Percentiles rank a stretch among this genome's conserved stretches.
phyloP scores from a whole-genome alignment of 164 flowering plant genomes.

The Platanus orientalis region DNA sequence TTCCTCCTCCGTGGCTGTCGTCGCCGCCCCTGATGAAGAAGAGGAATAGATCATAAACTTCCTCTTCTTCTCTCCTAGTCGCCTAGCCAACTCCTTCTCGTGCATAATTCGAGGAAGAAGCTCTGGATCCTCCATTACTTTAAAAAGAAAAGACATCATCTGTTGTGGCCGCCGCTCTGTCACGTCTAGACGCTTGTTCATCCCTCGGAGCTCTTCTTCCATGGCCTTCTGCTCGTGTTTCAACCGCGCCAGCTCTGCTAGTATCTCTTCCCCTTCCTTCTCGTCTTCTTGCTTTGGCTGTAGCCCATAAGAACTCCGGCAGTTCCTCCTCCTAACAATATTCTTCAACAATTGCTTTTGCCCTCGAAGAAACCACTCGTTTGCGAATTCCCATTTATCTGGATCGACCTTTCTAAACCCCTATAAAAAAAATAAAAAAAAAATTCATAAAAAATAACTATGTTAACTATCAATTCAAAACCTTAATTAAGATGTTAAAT shows the following conservation, averaged over 20 bases:
- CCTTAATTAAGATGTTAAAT: too few relatives aligned
- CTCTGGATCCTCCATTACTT: slow-evolving; percentile 68
- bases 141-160: slow-evolving; percentile 77
- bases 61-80: slow-evolving; percentile 30
- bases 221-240: slow-evolving; percentile 58
- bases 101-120: slow-evolving; percentile 49
- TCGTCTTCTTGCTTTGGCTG: slow-evolving; percentile 8
- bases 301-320: neutral
- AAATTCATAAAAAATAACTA: too few relatives aligned
- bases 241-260: slow-evolving; percentile 50
- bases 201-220: slow-evolving; percentile 51
- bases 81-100: slow-evolving; percentile 30
- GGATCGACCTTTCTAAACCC: slow-evolving; percentile 86
- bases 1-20: neutral
- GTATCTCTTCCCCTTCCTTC: slow-evolving; percentile 38
- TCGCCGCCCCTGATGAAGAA: slow-evolving; percentile 4
- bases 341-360: slow-evolving; percentile 62
- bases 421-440: slow-evolving; percentile 21
- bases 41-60: slow-evolving; percentile 28
- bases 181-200: slow-evolving; percentile 59
- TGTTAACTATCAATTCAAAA: too few relatives aligned
- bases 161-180: slow-evolving; percentile 81
- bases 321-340: slow-evolving; percentile 42
- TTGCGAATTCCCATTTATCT: slow-evolving; percentile 85
- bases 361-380: slow-evolving; percentile 76